These are phyloP conservation scores for Darksidea phi DNA, from an alignment of 495 filamentous ascomycete species.

Conservation along the genomic window DNA sequence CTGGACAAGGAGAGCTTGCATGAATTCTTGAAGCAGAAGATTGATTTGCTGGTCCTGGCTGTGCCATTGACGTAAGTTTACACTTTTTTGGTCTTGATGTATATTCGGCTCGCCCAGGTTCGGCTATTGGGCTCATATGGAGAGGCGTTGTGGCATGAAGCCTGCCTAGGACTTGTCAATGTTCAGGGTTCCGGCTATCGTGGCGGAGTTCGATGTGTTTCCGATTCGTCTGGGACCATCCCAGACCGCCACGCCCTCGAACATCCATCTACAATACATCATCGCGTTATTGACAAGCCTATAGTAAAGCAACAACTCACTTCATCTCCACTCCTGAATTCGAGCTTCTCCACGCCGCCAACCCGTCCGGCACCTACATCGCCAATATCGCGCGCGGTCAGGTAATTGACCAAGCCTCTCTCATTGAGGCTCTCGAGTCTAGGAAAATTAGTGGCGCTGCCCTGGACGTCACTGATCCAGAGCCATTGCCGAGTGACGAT, in stretches of 20 bases:
- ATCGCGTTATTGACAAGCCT: slow-evolving; percentile 5
- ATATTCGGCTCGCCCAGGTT: no score
- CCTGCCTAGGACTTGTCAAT: no score
- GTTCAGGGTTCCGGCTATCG: no score
- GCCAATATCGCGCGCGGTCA: slow-evolving; percentile 74
- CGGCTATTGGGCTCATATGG: no score
- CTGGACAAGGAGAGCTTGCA: slow-evolving; percentile 58
- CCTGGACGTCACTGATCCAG: slow-evolving; percentile 83
- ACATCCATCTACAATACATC: neutral
- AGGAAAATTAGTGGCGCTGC: slow-evolving; percentile 65
- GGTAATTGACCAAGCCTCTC: slow-evolving; percentile 66
- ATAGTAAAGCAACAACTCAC: slow-evolving; percentile 55
- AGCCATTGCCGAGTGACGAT: slow-evolving; percentile 70
- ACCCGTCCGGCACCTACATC: slow-evolving; percentile 70
- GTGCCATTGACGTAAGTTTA: slow-evolving; percentile 63
- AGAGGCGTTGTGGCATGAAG: no score
- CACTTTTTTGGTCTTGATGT: neutral
- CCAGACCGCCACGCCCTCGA: neutral
- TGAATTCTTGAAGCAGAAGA: slow-evolving; percentile 64
- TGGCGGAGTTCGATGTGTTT: no score
- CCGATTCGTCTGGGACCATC: neutral
- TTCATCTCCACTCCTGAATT: slow-evolving; percentile 67
- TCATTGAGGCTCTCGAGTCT: slow-evolving; percentile 61
- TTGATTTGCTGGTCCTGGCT: slow-evolving; percentile 74
- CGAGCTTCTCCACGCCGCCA: slow-evolving; percentile 55